Evolutionary conservation across 176 grass and related monocot species (phyloP).

Genomic region (Tillandsia leiboldiana): DNA sequence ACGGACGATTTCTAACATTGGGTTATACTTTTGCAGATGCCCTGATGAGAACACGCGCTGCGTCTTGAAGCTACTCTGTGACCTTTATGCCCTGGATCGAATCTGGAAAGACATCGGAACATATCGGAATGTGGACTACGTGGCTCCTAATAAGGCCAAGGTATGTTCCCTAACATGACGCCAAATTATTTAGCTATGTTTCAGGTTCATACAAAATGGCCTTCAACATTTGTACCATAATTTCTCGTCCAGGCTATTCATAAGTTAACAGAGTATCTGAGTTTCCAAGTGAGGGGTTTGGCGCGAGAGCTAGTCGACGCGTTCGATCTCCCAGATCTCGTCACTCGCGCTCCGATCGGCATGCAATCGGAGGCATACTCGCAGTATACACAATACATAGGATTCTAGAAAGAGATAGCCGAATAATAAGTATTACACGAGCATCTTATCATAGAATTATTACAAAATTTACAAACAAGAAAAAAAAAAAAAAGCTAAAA

Average conservation of each 20-base stretch:
- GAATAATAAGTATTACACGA: background rate
- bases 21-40: slow-evolving; percentile 51
- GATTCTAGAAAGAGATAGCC: slow-evolving; percentile 37
- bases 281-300: slow-evolving; percentile 87
- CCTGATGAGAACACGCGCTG: slow-evolving; percentile 57
- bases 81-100: slow-evolving; percentile 86
- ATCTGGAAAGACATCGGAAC: slow-evolving; percentile 98
- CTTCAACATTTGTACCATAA: no score
- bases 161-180: slow-evolving; percentile 20
- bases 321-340: slow-evolving; percentile 73
- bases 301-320: slow-evolving; percentile 64
- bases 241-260: slow-evolving; percentile 64
- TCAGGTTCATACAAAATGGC: no score
- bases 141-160: slow-evolving; percentile 97
- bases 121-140: slow-evolving; percentile 84
- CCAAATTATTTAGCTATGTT: background rate
- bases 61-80: slow-evolving; percentile 74
- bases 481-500: no score
- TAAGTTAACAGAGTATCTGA: slow-evolving; percentile 79
- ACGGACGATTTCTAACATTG: no score
- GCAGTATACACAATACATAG: slow-evolving; percentile 67
- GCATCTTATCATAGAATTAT: background rate
- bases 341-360: slow-evolving; percentile 81
- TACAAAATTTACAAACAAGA: no score
- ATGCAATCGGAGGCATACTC: slow-evolving; percentile 76